Evolutionary conservation across 1,139 yeast species (phyloP).

Genomic region (Nakaseomyces glabratus): DNA sequence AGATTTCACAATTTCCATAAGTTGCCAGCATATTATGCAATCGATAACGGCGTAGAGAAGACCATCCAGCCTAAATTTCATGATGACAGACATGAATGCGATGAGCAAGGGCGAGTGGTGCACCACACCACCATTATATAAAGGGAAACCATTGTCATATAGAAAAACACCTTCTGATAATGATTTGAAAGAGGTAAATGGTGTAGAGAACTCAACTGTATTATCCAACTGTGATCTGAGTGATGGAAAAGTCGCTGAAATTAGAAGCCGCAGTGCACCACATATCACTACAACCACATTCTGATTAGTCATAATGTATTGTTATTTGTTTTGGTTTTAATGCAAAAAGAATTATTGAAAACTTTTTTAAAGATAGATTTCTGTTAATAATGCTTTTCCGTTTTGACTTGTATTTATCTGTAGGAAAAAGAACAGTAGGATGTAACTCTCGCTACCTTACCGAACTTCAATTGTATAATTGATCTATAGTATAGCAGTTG

Average conservation of each 20-base stretch:
- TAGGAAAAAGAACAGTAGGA: no score
- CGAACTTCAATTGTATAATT: no score
- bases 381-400: no score
- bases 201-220: constrained; percentile 56
- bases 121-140: constrained; percentile 79
- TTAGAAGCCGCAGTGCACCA: constrained; percentile 11
- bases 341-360: no score
- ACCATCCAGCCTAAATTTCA: not conserved
- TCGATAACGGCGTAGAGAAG: constrained; percentile 30
- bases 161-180: constrained; percentile 75
- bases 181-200: constrained; percentile 34
- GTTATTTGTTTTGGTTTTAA: no score
- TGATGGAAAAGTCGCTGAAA: constrained; percentile 22
- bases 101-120: constrained; percentile 76
- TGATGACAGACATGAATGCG: constrained; percentile 16
- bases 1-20: constrained; percentile 29
- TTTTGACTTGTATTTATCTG: no score
- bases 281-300: no score
- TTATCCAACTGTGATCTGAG: constrained; percentile 35
- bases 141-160: constrained; percentile 47
- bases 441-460: no score
- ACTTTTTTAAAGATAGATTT: no score
- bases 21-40: constrained; percentile 32
- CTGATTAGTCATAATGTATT: no score
- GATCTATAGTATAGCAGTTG: no score